phyloP scores from a whole-genome alignment of 2,329 filamentous ascomycete genomes.

The Aspergillus novofumigatus region DNA sequence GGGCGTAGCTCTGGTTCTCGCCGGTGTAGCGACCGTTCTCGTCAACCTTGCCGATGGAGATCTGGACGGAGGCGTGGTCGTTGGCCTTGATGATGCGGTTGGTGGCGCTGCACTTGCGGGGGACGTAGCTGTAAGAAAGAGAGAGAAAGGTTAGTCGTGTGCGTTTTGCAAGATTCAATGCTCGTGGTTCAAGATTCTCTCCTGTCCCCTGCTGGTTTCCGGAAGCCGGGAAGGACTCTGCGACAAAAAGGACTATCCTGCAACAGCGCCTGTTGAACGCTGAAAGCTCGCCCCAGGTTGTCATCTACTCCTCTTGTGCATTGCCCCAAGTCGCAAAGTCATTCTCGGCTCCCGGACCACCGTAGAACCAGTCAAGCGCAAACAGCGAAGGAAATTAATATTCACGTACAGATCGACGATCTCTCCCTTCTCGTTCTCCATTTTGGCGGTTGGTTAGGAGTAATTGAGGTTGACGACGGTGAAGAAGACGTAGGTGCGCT shows the following conservation, averaged over 20 bases:
- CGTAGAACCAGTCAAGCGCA: neutral
- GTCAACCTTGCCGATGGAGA: constrained; percentile 96
- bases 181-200: constrained; percentile 4
- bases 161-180: constrained; percentile 8
- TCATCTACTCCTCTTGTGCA: neutral
- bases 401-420: constrained; percentile 92
- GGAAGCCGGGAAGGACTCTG: neutral
- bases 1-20: constrained; percentile 96
- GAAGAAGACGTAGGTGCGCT: constrained; percentile 23
- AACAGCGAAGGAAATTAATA: constrained; percentile 13
- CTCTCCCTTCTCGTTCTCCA: constrained; percentile 99
- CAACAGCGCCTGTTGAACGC: neutral
- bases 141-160: constrained; percentile 8
- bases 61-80: constrained; percentile 98
- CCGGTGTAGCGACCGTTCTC: constrained; percentile 96
- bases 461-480: constrained; percentile 35
- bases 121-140: constrained; percentile 70
- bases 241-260: neutral
- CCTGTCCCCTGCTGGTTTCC: constrained; percentile 1
- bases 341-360: neutral
- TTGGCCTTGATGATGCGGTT: constrained; percentile 99
- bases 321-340: neutral
- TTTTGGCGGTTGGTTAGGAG: constrained; percentile 54
- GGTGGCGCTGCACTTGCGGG: constrained; percentile 97
- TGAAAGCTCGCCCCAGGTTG: neutral